Evolutionary conservation across 2,329 filamentous ascomycete genomes (phyloP).

Genomic region (Atkinsonella hypoxylon): DNA sequence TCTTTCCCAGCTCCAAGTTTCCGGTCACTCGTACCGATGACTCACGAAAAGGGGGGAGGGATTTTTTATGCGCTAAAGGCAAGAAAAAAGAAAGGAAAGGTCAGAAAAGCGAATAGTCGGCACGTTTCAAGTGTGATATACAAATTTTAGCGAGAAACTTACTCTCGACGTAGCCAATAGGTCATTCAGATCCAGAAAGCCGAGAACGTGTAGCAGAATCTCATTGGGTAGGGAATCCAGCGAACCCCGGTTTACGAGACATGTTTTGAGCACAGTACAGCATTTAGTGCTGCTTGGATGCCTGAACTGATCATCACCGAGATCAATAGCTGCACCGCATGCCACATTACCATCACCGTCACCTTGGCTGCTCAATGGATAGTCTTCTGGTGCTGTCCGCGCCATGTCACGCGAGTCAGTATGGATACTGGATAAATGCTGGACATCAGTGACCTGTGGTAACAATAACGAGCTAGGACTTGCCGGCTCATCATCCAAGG

Average conservation of each 20-base stretch:
- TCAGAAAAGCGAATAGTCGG: neutral
- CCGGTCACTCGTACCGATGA: no score
- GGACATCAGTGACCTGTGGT: constrained; percentile 1
- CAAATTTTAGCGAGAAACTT: constrained; percentile 17
- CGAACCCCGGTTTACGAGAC: constrained; percentile 5
- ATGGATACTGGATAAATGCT: neutral
- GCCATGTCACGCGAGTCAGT: neutral
- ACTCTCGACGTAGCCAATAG: constrained; percentile 44
- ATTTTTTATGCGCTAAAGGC: neutral
- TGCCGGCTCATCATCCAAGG: constrained; percentile 2
- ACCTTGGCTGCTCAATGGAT: neutral
- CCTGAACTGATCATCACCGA: neutral
- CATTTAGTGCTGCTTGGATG: neutral
- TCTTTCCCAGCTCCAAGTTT: no score
- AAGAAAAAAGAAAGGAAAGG: neutral
- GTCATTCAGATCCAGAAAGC: constrained; percentile 45
- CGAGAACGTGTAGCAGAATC: constrained; percentile 41
- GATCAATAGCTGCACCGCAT: neutral
- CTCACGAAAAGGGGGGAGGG: no score
- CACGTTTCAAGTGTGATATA: neutral
- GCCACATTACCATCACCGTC: neutral
- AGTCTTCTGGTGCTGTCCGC: neutral
- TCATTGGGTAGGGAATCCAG: constrained; percentile 41
- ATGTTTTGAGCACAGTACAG: neutral
- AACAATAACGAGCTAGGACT: neutral